These are phyloP conservation scores for Selenicereus undatus DNA, from an alignment of 148 eudicot species.

Conservation along the genomic window DNA sequence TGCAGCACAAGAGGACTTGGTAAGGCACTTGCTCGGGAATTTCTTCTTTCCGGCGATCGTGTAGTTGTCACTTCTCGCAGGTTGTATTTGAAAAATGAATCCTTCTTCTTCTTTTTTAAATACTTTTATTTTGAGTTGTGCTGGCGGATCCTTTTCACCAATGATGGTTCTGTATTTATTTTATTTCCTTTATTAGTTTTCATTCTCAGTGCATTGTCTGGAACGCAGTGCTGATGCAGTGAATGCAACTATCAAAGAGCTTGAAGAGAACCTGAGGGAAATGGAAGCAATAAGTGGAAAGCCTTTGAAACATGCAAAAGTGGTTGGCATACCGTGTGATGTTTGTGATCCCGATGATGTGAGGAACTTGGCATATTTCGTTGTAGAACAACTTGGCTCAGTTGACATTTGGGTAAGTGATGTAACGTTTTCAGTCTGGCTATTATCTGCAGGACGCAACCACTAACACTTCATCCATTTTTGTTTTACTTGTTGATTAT, in stretches of 20 bases:
- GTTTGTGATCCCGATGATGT: constrained; percentile 87
- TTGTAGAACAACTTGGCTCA: constrained; percentile 70
- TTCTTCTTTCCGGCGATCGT: constrained; percentile 93
- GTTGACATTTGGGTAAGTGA: constrained; percentile 91
- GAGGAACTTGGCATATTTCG: constrained; percentile 61
- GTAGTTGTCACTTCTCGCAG: constrained; percentile 94
- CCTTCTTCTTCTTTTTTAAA: background rate
- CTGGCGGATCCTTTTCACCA: background rate
- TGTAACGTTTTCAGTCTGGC: background rate
- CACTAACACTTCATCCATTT: background rate
- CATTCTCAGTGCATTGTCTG: constrained; percentile 24
- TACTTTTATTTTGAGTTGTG: background rate
- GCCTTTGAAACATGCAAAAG: constrained; percentile 63
- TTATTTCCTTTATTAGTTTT: constrained; percentile 3
- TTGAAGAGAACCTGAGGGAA: constrained; percentile 72
- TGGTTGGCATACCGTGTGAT: constrained; percentile 84
- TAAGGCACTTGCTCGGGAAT: constrained; percentile 97
- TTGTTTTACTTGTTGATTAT: background rate
- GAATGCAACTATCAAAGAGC: constrained; percentile 75
- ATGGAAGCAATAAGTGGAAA: constrained; percentile 38
- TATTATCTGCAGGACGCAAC: background rate
- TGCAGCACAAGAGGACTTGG: constrained; percentile 98
- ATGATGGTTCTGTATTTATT: background rate
- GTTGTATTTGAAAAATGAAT: constrained; percentile 34
- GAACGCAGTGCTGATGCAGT: constrained; percentile 76